Evolutionary conservation across 1,284 basidiomycete species (phyloP).

Genomic region (Rhodotorula sp.): DNA sequence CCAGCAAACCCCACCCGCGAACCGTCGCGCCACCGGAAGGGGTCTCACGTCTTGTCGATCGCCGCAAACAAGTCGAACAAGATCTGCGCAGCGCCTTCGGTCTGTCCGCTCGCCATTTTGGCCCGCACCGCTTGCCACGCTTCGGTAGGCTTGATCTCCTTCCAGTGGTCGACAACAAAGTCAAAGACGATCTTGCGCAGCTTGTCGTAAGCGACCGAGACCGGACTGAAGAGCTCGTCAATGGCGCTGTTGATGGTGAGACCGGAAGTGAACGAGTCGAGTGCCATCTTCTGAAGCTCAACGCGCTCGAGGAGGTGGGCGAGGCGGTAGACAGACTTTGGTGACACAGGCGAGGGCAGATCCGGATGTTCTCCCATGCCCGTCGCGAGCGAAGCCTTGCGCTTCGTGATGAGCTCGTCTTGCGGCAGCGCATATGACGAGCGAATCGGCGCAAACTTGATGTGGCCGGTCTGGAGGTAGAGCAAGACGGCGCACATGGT

Average conservation of each 20-base stretch:
- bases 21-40: too few species aligned
- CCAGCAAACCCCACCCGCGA: too few species aligned
- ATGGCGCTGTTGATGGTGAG: background rate
- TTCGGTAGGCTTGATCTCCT: background rate
- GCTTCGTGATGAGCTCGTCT: background rate
- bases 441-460: background rate
- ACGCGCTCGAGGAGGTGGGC: slow-evolving; percentile 6
- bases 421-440: background rate
- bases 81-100: too few species aligned
- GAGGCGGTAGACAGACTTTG: slow-evolving; percentile 14
- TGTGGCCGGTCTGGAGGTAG: background rate
- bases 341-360: background rate
- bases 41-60: too few species aligned
- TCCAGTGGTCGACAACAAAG: background rate
- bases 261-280: background rate
- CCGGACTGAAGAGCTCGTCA: background rate
- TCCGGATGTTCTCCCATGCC: background rate
- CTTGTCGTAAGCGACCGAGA: background rate
- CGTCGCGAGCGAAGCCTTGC: too few species aligned
- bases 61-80: too few species aligned
- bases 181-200: background rate
- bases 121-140: background rate
- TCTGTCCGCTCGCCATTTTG: too few species aligned
- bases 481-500: slow-evolving; percentile 4
- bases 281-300: background rate